phyloP scores from a whole-genome alignment of 2,329 filamentous ascomycete species.

The Aphanocladium album region DNA sequence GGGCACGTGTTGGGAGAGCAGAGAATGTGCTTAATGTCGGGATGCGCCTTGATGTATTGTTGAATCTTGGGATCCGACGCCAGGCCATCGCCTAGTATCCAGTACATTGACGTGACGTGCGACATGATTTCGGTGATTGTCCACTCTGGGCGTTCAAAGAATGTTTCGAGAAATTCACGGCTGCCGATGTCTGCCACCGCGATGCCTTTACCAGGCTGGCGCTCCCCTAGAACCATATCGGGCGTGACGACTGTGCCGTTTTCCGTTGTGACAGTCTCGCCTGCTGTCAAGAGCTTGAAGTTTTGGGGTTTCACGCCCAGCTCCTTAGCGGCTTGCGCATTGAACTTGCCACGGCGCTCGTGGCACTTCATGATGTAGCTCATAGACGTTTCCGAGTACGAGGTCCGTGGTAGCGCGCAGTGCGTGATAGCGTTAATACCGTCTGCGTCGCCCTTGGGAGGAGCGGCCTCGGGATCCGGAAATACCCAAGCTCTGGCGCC shows the following conservation, averaged over 20 bases:
- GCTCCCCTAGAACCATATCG: slow-evolving; percentile 75
- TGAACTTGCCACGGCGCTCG: slow-evolving; percentile 75
- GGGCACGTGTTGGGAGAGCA: slow-evolving; percentile 69
- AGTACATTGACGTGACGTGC: slow-evolving; percentile 66
- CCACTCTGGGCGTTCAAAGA: slow-evolving; percentile 72
- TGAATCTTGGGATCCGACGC: slow-evolving; percentile 49
- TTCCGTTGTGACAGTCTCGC: slow-evolving; percentile 56
- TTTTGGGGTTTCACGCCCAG: slow-evolving; percentile 57
- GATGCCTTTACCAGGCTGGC: slow-evolving; percentile 65
- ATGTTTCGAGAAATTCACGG: slow-evolving; percentile 60
- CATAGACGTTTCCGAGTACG: slow-evolving; percentile 61
- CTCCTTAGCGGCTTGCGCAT: slow-evolving; percentile 56
- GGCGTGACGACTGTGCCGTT: slow-evolving; percentile 70
- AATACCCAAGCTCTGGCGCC: slow-evolving; percentile 26
- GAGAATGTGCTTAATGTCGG: slow-evolving; percentile 66
- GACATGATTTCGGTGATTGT: slow-evolving; percentile 57
- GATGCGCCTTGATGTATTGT: slow-evolving; percentile 62
- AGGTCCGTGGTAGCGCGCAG: slow-evolving; percentile 58
- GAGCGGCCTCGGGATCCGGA: slow-evolving; percentile 6
- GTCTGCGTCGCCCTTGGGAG: slow-evolving; percentile 12
- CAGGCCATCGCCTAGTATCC: slow-evolving; percentile 72
- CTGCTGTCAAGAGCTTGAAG: slow-evolving; percentile 57
- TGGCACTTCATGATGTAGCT: slow-evolving; percentile 83
- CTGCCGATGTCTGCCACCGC: slow-evolving; percentile 77
- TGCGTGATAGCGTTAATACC: slow-evolving; percentile 21